A percentile compares a stretch with the other conserved stretches of the same genome.
phyloP scores from a whole-genome alignment of 225 moss, liverwort and hornwort genomes.

The Pseudisothecium myosuroides region DNA sequence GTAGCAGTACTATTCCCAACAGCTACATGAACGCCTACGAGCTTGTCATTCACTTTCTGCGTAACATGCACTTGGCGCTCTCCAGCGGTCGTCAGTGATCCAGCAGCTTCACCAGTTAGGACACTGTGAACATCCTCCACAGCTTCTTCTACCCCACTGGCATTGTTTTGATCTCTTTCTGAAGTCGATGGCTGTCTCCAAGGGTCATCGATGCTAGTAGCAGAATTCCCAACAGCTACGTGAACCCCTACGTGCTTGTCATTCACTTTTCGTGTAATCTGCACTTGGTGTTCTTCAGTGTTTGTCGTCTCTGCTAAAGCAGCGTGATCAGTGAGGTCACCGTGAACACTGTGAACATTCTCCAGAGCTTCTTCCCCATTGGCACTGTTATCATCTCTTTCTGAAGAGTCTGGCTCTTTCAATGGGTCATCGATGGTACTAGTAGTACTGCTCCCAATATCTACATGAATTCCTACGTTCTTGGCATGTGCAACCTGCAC shows the following conservation, averaged over 20 bases:
- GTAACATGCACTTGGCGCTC: neutral
- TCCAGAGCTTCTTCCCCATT: neutral
- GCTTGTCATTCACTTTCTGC: neutral
- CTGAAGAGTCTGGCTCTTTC: neutral
- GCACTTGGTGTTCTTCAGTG: neutral
- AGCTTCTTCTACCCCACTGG: neutral
- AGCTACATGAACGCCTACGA: conserved; percentile 6
- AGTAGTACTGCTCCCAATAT: neutral
- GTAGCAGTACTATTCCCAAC: neutral
- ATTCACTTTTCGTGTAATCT: neutral
- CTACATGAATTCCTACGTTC: conserved; percentile 6
- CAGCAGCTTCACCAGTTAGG: neutral
- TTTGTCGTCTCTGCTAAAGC: neutral
- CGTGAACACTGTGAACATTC: neutral
- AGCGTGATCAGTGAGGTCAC: neutral
- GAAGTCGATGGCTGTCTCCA: conserved; percentile 3
- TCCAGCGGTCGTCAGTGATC: neutral
- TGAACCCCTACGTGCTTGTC: conserved; percentile 7
- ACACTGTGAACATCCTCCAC: neutral
- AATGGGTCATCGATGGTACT: neutral
- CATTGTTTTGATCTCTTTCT: neutral
- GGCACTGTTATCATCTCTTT: neutral
- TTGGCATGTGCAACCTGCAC: neutral
- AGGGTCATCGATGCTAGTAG: conserved; percentile 2
- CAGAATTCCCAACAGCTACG: neutral